A percentile compares a stretch with the other conserved stretches of the same genome.
Evolutionary conservation across 306 rosid species (phyloP).

Genomic region (Ammopiptanthus mongolicus): DNA sequence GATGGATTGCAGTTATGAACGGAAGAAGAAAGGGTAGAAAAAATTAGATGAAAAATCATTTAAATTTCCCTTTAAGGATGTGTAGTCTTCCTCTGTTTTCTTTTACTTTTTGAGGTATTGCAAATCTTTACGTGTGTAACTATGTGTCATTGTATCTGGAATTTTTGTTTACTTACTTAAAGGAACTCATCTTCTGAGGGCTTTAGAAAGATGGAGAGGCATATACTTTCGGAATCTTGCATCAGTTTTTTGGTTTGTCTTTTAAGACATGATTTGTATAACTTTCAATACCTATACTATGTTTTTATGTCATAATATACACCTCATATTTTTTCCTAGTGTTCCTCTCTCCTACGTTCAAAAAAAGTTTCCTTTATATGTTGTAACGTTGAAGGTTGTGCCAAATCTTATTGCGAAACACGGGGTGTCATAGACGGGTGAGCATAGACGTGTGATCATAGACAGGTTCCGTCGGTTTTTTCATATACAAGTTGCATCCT

Average conservation of each 20-base stretch:
- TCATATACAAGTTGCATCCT: no score
- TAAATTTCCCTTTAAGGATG: not conserved
- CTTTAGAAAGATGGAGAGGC: not conserved
- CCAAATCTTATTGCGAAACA: not conserved
- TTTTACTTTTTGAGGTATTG: not conserved
- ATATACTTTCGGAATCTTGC: not conserved
- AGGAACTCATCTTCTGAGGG: not conserved
- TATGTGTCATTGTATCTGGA: not conserved
- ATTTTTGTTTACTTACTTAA: not conserved
- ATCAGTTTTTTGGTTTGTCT: not conserved
- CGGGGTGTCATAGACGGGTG: no score
- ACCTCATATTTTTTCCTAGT: no score
- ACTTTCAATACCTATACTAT: no score
- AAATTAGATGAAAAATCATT: slow-evolving; percentile 30
- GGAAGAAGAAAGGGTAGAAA: slow-evolving; percentile 40
- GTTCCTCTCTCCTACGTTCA: no score
- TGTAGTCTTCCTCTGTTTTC: not conserved
- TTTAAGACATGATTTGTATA: no score
- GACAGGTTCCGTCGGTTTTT: no score
- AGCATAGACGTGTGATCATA: no score
- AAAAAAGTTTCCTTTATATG: not conserved
- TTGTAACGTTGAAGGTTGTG: not conserved
- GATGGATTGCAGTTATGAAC: slow-evolving; percentile 51
- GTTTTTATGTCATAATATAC: no score
- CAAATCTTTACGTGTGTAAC: not conserved